Percentiles rank a stretch among this genome's conserved stretches.
Evolutionary conservation across 2,329 filamentous ascomycete species (phyloP).

Genomic region (Camillea tinctor): DNA sequence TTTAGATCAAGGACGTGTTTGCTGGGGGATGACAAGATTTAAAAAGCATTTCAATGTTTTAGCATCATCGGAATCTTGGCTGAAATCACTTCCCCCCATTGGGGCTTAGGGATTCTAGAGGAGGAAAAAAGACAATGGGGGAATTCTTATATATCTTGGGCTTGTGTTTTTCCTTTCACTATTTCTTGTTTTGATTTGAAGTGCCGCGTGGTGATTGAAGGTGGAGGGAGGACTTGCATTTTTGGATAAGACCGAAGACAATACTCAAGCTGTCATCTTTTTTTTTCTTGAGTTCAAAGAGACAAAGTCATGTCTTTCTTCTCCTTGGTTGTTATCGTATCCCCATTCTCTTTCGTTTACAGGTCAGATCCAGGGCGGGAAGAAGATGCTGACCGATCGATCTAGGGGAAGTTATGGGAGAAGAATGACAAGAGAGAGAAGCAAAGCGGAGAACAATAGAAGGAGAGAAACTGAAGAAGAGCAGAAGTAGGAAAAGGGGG

Average conservation of each 20-base stretch:
- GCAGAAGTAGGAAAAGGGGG: not conserved
- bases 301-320: not conserved
- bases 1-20: slow-evolving; percentile 13
- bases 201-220: not conserved
- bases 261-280: not conserved
- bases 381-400: not conserved
- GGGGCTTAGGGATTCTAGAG: slow-evolving; percentile 3
- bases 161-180: slow-evolving; percentile 2
- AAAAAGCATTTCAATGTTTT: not conserved
- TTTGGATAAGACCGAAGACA: not conserved
- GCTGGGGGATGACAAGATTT: not conserved
- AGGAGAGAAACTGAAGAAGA: not conserved
- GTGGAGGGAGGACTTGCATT: not conserved
- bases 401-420: not conserved
- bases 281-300: not conserved
- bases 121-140: not conserved
- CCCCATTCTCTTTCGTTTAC: not conserved
- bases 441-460: no score
- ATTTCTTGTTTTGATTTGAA: not conserved
- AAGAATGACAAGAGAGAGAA: not conserved
- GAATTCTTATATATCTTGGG: not conserved
- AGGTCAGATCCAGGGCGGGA: not conserved
- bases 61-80: not conserved
- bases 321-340: slow-evolving; percentile 2
- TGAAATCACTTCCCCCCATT: not conserved